Conservation (phyloP, 306 rosid genomes). For the Senna tora region DNA sequence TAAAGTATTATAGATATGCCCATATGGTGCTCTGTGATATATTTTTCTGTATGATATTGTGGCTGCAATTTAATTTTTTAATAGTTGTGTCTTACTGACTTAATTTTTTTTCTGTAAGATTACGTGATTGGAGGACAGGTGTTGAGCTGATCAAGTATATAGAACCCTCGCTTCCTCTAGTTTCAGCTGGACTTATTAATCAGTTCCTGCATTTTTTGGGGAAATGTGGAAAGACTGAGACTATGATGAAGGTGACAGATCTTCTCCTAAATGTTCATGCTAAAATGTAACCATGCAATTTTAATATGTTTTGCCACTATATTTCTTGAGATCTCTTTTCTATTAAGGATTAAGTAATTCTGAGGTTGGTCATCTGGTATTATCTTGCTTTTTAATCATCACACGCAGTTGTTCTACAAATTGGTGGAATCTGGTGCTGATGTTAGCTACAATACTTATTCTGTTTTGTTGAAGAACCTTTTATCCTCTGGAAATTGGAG, state of each 20-base stretch:
- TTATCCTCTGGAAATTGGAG: conserved; percentile 90
- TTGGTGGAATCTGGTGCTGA: conserved; percentile 70
- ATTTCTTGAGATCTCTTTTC: conserved; percentile 19
- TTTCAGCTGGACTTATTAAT: conserved; percentile 71
- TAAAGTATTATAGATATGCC: conserved; percentile 1
- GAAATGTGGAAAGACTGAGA: conserved; percentile 81
- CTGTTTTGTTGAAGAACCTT: conserved; percentile 85
- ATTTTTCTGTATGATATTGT: conserved; percentile 30
- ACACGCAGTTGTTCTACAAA: conserved; percentile 79
- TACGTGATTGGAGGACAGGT: conserved; percentile 87
- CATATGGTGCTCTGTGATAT: conserved; percentile 26
- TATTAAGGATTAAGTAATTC: conserved; percentile 4
- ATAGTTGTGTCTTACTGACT: conserved; percentile 44
- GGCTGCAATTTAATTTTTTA: conserved; percentile 23
- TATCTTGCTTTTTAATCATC: conserved; percentile 27
- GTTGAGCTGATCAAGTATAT: conserved; percentile 66
- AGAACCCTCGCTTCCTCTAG: conserved; percentile 72
- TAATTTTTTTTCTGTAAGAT: conserved; percentile 54
- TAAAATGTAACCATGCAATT: conserved; percentile 16
- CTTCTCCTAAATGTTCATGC: conserved; percentile 31
- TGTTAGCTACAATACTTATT: conserved; percentile 66
- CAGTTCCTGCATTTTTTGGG: conserved; percentile 79
- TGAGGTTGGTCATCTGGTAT: not conserved
- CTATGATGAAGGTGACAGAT: conserved; percentile 79
- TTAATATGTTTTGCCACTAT: conserved; percentile 36